Conservation (phyloP, 2,329 filamentous ascomycete genomes). For the Myriosclerotinia duriaeana region DNA sequence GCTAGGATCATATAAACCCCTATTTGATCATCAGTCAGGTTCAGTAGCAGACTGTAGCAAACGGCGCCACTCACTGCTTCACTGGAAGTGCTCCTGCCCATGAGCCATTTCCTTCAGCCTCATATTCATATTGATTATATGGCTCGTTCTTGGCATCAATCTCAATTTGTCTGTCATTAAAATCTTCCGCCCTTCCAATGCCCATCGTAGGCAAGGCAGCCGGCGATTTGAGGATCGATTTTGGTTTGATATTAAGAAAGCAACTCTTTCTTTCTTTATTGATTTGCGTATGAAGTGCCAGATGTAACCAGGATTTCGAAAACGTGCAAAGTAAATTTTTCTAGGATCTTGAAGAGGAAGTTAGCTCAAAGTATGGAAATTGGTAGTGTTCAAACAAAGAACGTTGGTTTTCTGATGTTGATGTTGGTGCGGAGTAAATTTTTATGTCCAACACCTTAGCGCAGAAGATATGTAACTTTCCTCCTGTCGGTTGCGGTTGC, state of each 20-base stretch:
- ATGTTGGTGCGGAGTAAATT: constrained; percentile 11
- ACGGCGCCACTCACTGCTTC: constrained; percentile 66
- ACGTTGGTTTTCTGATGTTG: neutral
- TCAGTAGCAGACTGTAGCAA: neutral
- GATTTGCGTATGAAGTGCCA: neutral
- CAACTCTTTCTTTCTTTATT: constrained; percentile 15
- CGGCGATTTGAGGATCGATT: constrained; percentile 23
- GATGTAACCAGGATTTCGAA: neutral
- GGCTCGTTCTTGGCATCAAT: constrained; percentile 58
- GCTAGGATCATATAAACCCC: constrained; percentile 90
- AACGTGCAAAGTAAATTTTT: constrained; percentile 1
- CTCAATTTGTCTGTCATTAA: constrained; percentile 66
- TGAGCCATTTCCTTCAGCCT: constrained; percentile 78
- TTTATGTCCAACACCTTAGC: constrained; percentile 17
- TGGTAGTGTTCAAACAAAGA: constrained; percentile 16
- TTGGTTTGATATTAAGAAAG: constrained; percentile 31
- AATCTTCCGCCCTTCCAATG: constrained; percentile 66
- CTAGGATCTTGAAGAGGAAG: constrained; percentile 14
- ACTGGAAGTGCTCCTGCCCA: constrained; percentile 94
- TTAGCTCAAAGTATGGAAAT: constrained; percentile 13
- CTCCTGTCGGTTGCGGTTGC: neutral
- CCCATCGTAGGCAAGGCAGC: constrained; percentile 54
- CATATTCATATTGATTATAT: constrained; percentile 78
- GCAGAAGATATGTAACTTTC: constrained; percentile 6
- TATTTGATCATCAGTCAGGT: constrained; percentile 33